Evolutionary conservation across 2,329 filamentous ascomycete species (phyloP), one percentile per base, ranked within the genome.

Genomic region (Colletotrichum salicis): DNA sequence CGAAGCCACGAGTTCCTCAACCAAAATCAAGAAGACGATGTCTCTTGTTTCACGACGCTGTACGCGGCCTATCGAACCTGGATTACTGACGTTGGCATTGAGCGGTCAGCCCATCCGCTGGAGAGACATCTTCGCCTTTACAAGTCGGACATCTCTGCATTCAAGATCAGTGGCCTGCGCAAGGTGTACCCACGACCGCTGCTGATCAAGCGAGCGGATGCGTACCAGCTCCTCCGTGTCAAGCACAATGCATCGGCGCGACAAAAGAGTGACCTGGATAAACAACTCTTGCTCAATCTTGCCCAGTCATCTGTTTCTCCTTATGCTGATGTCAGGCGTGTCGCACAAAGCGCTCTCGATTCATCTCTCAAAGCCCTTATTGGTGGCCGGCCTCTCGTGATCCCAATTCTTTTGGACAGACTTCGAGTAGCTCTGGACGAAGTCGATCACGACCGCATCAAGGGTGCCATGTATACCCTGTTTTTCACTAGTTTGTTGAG

Each of bases 41-140:
- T 99, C 1, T 91, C 93, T 19, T 98, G 95, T 82, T 99, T 99
- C 83, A 97, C 95, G 29, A 91, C 95, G 0, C 84, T 99, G 2
- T 99, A 97, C 82, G 93, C 93, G 27, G 94, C 96, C 1, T 99
- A 98, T 80, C 89, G 94, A 55, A 96, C 94, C 10, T 99, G 95
- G 95, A 98, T 99, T 77, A 95, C 97, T 1, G 96, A 99, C 78
- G 95, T 99, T 52, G 96, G 97, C 22, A 97, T 98, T 72, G 96
- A 99, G 82, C 89, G 96, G 71, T 98, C 96, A 22, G 96, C 96
- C 0, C 96, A 98, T 80, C 94, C 97, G 2, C 86, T 98, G 11
- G 96, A 99, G 80, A 89, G 96, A 24, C 92, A 98, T 15, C 90
- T 93, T 5, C 90, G 95, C 64, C 88, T 99, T 1, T 93, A 98